Conservation (phyloP, 768 basidiomycete genomes). For the Phaffia tasmanica region DNA sequence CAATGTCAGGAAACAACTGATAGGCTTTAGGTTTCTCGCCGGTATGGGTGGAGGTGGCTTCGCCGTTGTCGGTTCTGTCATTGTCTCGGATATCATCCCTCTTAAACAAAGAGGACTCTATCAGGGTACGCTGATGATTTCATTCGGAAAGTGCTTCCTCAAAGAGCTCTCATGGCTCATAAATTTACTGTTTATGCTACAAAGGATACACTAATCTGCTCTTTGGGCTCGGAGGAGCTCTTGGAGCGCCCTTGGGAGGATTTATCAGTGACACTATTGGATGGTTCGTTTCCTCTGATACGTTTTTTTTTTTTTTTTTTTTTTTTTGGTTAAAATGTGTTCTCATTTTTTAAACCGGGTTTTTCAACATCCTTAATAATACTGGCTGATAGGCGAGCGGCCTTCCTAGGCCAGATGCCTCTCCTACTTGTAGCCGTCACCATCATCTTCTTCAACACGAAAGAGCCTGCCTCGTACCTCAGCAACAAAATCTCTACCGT, state of each 20-base stretch:
- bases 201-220: slow-evolving; percentile 19
- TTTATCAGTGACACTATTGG: slow-evolving; percentile 21
- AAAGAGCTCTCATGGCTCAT: neutral
- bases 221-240: slow-evolving; percentile 24
- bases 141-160: neutral
- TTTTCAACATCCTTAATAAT: no score
- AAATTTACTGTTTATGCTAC: neutral
- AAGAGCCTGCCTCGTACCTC: slow-evolving; percentile 21
- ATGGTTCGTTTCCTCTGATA: neutral
- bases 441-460: slow-evolving; percentile 61
- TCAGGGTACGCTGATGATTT: slow-evolving; percentile 49
- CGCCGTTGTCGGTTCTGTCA: slow-evolving; percentile 17
- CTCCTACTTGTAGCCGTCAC: slow-evolving; percentile 58
- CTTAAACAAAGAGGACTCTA: slow-evolving; percentile 77
- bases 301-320: neutral
- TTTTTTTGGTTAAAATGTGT: neutral
- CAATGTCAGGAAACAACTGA: slow-evolving; percentile 10
- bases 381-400: slow-evolving; percentile 11
- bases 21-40: slow-evolving; percentile 53
- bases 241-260: slow-evolving; percentile 24
- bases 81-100: slow-evolving; percentile 61
- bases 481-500: neutral
- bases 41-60: slow-evolving; percentile 77
- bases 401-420: slow-evolving; percentile 50
- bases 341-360: no score